A percentile compares a stretch with the other conserved stretches of the same genome.
Evolutionary conservation across 805 yeast species (phyloP).

Genomic region (Starmera pachycereana): DNA sequence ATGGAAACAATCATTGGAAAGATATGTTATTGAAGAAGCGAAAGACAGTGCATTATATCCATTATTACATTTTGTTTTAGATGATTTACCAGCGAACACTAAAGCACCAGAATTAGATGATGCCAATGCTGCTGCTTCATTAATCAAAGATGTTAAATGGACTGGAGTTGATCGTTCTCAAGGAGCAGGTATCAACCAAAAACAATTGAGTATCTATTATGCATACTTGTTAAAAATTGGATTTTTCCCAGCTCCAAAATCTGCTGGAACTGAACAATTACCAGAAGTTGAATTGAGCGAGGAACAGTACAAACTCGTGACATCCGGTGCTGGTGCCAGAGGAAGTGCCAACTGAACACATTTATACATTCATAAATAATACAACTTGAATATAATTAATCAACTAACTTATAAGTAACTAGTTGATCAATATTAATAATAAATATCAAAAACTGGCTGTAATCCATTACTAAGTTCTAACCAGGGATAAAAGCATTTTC

Average conservation of each 20-base stretch:
- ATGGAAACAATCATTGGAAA: constrained; percentile 75
- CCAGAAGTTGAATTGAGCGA: constrained; percentile 48
- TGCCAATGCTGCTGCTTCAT: constrained; percentile 60
- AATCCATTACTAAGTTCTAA: too few relatives aligned
- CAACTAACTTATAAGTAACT: too few relatives aligned
- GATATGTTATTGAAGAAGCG: constrained; percentile 60
- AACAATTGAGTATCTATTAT: constrained; percentile 65
- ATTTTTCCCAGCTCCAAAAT: constrained; percentile 58
- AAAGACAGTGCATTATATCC: constrained; percentile 88
- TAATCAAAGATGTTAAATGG: constrained; percentile 49
- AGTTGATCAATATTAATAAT: too few relatives aligned
- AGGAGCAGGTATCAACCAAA: constrained; percentile 67
- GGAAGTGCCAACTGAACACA: constrained; percentile 38
- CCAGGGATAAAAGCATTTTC: too few relatives aligned
- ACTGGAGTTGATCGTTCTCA: constrained; percentile 55
- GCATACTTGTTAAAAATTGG: constrained; percentile 74
- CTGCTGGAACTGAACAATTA: constrained; percentile 28
- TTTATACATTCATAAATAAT: neutral
- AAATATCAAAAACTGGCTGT: too few relatives aligned
- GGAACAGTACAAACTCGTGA: constrained; percentile 46
- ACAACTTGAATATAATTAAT: neutral
- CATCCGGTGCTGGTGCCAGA: constrained; percentile 68
- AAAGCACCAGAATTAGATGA: constrained; percentile 96
- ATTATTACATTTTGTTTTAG: constrained; percentile 86
- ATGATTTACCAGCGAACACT: constrained; percentile 81